Evolutionary conservation across 768 basidiomycete genomes (phyloP), one percentile per base, ranked within the genome.

Genomic region (Tubosaeta sp.): DNA sequence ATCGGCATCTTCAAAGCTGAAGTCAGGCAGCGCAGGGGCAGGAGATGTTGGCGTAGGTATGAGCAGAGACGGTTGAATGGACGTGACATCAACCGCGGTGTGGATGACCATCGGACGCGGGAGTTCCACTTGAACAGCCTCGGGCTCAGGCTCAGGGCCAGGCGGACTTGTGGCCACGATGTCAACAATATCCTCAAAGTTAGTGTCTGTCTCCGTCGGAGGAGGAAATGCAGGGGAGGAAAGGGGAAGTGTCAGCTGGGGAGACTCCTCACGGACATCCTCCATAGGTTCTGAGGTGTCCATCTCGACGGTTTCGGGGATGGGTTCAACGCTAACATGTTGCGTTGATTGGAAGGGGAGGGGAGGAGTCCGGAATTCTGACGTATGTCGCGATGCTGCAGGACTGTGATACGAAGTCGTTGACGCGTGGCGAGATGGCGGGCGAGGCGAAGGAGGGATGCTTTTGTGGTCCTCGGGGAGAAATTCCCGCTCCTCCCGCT

Each of bases 21-120:
- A 72, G 27, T 62, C 58, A 22, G 70, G 65, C n/a, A 62, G 46
- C 9, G 58, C 54, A 29, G 59, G 59, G 1, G 63, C 62, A n/a
- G 72, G 71, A 27, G 71, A 66, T 12, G 73, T 63, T 13, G 71
- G 71, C 4, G 69, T 70, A 13, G 71, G 71, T 45, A 74, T 72
- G 46, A 68, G 64, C 14, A 71, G 59, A 19, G 66, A 60, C 11
- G 64, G 57, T 37, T 63, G 65, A 12, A 59, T 50, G 34, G 62
- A 57, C n/a, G 48, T 32, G 31, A 67, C 60, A 42, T 72, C 70
- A 12, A 67, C 58, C 16, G 65, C 60, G 6, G 64, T 62, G 45
- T 60, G 61, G 19, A 61, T 61, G 32, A 60, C 58, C 54, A 66
- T 63, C 16, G 46, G 56, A 27, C 47, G 51, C 39, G 51, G 59